Conservation (phyloP, 192 early-diverging fungal genomes). For the Rhizophagus prolifer region DNA sequence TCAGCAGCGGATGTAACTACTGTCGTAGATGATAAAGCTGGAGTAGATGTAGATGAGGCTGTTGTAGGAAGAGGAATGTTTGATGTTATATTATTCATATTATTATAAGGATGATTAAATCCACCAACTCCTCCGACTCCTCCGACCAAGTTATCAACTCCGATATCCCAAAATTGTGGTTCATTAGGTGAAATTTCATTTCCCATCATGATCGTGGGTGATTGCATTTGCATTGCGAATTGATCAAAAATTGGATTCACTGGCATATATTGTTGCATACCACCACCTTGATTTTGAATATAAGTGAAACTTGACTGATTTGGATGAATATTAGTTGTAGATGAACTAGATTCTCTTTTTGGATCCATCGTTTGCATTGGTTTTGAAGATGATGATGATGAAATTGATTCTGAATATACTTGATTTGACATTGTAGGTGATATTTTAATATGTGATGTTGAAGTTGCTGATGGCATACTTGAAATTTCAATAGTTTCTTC, state of each 20-base stretch:
- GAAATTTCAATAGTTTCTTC: not conserved
- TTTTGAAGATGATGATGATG: not conserved
- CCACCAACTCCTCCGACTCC: not conserved
- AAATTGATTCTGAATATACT: not conserved
- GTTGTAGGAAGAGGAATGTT: not conserved
- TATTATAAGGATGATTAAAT: constrained; percentile 3
- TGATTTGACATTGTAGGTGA: not conserved
- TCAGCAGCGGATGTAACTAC: not conserved
- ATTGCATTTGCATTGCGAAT: not conserved
- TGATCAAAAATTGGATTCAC: not conserved
- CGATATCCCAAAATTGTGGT: not conserved
- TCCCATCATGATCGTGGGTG: not conserved
- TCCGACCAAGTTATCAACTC: not conserved
- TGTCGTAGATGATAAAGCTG: not conserved
- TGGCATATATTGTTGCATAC: not conserved
- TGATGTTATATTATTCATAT: not conserved
- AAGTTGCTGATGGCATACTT: not conserved
- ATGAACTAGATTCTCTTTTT: not conserved
- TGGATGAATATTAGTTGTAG: not conserved
- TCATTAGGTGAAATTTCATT: not conserved
- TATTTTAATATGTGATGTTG: not conserved
- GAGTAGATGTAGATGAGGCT: not conserved
- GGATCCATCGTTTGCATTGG: not conserved
- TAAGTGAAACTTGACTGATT: not conserved
- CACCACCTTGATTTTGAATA: not conserved